These are phyloP conservation scores for Pythium periplocum DNA, from an alignment of 352 stramenopile genomes.

Conservation along the genomic window DNA sequence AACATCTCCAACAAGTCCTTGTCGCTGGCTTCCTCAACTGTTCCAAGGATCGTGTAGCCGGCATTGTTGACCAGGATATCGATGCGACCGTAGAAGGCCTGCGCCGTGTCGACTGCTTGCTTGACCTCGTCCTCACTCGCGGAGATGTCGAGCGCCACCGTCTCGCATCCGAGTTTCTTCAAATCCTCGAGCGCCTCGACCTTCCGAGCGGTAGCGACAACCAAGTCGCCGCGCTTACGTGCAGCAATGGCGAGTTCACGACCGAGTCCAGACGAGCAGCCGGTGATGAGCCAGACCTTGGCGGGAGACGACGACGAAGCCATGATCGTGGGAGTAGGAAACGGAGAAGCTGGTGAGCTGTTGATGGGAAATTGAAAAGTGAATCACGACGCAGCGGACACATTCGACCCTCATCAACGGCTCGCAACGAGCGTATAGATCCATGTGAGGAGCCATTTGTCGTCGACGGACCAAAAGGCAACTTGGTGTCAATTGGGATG, in stretches of 20 bases:
- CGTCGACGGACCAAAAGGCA: too few species aligned
- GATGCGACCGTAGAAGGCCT: constrained; percentile 4
- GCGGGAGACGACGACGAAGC: not conserved
- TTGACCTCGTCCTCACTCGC: not conserved
- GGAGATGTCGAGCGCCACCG: constrained; percentile 1
- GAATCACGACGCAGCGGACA: too few species aligned
- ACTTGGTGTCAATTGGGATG: too few species aligned
- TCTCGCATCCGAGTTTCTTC: constrained; percentile 2
- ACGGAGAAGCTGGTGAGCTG: too few species aligned
- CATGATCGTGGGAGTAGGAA: too few species aligned
- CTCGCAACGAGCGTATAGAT: too few species aligned
- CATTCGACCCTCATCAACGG: too few species aligned
- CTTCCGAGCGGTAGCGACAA: constrained; percentile 9
- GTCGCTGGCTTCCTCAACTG: constrained; percentile 16
- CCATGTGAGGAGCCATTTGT: too few species aligned
- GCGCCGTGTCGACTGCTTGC: not conserved
- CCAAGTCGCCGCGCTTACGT: constrained; percentile 1
- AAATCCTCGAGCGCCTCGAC: constrained; percentile 5
- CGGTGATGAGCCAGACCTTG: constrained; percentile 14
- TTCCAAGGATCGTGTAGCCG: constrained; percentile 11
- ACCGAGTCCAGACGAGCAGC: constrained; percentile 3
- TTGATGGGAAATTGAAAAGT: too few species aligned
- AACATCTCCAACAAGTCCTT: constrained; percentile 31
- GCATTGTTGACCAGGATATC: constrained; percentile 9
- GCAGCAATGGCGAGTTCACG: constrained; percentile 2